Percentiles rank a stretch among this genome's conserved stretches.
Evolutionary conservation across 169 alveolate genomes (phyloP).

Genomic region (Plasmodium gallinaceum): DNA sequence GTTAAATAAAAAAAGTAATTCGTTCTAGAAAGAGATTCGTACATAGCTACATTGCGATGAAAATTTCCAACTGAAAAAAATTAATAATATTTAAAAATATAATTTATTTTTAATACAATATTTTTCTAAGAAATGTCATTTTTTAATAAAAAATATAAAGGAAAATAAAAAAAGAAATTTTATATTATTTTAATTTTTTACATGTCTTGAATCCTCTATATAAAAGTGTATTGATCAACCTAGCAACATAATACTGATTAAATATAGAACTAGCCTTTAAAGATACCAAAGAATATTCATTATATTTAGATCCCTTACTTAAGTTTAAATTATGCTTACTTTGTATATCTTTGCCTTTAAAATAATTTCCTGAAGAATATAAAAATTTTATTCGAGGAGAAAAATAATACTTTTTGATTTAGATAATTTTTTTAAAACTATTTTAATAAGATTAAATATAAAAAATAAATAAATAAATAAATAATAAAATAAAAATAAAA

Average conservation of each 20-base stretch:
- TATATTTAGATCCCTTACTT: slow-evolving; percentile 8
- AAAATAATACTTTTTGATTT: not conserved
- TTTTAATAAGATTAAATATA: not conserved
- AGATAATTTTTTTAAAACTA: not conserved
- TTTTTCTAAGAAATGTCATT: no score
- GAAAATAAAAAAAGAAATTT: not conserved
- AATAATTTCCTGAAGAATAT: slow-evolving; percentile 13
- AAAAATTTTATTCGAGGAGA: not conserved
- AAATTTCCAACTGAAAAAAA: slow-evolving; percentile 48
- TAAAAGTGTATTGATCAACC: slow-evolving; percentile 39
- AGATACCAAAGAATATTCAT: slow-evolving; percentile 66
- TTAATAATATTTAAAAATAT: not conserved
- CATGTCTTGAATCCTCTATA: slow-evolving; percentile 52
- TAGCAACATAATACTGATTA: slow-evolving; percentile 66
- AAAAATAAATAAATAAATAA: not conserved
- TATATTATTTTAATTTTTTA: slow-evolving; percentile 8
- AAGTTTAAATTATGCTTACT: slow-evolving; percentile 16
- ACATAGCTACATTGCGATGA: slow-evolving; percentile 52
- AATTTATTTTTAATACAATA: no score
- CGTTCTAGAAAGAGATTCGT: slow-evolving; percentile 71
- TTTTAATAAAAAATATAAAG: not conserved
- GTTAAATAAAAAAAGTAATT: slow-evolving; percentile 54
- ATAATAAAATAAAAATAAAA: not conserved
- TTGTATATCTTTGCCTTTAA: slow-evolving; percentile 28
- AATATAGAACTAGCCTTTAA: slow-evolving; percentile 71